Percentiles rank a stretch among this genome's conserved stretches.
Conservation (phyloP, 1,284 basidiomycete genomes). For the Cutaneotrichosporon sp. region DNA sequence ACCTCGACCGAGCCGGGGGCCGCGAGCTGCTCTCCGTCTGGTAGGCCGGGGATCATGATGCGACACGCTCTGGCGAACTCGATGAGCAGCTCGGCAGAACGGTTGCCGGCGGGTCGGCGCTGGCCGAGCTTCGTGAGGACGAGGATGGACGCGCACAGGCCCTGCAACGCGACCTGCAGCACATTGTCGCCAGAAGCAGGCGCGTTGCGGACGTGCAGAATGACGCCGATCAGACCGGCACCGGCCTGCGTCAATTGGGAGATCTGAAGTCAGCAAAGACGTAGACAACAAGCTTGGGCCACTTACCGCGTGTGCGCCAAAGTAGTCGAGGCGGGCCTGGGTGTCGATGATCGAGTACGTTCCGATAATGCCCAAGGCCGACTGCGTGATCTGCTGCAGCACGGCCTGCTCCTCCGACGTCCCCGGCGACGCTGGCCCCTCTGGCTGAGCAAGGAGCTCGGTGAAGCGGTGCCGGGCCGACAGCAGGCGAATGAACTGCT, state of each 20-base stretch:
- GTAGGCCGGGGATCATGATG: constrained; percentile 28
- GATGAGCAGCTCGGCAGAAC: constrained; percentile 34
- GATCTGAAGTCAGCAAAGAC: constrained; percentile 22
- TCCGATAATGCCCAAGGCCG: constrained; percentile 38
- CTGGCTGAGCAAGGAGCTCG: constrained; percentile 24
- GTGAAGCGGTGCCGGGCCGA: constrained; percentile 35
- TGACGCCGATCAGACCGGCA: constrained; percentile 38
- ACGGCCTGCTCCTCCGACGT: constrained; percentile 25
- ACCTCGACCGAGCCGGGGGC: constrained; percentile 28
- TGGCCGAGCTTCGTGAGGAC: constrained; percentile 32
- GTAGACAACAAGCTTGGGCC: background rate
- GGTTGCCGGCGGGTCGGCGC: constrained; percentile 36
- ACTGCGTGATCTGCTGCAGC: constrained; percentile 35
- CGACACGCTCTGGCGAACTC: constrained; percentile 38
- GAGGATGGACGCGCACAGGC: constrained; percentile 33
- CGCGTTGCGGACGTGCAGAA: constrained; percentile 32
- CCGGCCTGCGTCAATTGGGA: constrained; percentile 41
- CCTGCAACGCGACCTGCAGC: constrained; percentile 33
- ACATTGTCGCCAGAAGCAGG: constrained; percentile 23
- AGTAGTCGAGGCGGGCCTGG: constrained; percentile 36
- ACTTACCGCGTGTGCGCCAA: constrained; percentile 40
- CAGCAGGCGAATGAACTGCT: constrained; percentile 37
- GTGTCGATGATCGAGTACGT: constrained; percentile 39
- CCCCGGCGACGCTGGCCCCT: constrained; percentile 6
- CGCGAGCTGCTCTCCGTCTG: constrained; percentile 17